These are phyloP conservation scores for Trichoderma sp. DNA, from an alignment of 2,329 filamentous ascomycete genomes.

Conservation along the genomic window DNA sequence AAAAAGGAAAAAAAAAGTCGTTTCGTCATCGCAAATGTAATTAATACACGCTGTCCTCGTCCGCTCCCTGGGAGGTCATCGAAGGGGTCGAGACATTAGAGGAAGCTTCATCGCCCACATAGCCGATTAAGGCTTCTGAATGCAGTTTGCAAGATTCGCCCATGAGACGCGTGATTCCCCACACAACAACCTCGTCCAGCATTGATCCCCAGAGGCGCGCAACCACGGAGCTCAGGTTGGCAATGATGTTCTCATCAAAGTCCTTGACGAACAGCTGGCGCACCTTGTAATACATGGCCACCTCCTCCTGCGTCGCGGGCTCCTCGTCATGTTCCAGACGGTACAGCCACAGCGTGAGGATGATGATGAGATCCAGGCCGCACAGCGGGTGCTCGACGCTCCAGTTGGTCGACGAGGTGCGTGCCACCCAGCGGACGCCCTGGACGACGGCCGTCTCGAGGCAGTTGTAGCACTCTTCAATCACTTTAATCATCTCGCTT, in stretches of 20 bases:
- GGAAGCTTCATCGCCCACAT: slow-evolving; percentile 81
- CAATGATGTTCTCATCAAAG: slow-evolving; percentile 76
- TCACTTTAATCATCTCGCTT: slow-evolving; percentile 97
- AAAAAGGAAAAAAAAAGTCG: slow-evolving; percentile 44
- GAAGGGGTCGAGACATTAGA: slow-evolving; percentile 72
- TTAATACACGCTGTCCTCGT: slow-evolving; percentile 74
- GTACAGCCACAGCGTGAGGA: slow-evolving; percentile 97
- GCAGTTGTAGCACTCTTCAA: slow-evolving; percentile 96
- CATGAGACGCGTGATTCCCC: slow-evolving; percentile 96
- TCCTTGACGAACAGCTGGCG: slow-evolving; percentile 90
- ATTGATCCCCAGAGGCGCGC: slow-evolving; percentile 96
- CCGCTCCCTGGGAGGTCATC: slow-evolving; percentile 71
- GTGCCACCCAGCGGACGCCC: slow-evolving; percentile 96
- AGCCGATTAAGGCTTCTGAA: slow-evolving; percentile 90
- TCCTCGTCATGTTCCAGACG: slow-evolving; percentile 99
- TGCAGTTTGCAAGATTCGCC: slow-evolving; percentile 98
- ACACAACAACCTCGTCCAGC: slow-evolving; percentile 97
- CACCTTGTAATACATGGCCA: slow-evolving; percentile 90
- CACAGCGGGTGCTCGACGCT: slow-evolving; percentile 97
- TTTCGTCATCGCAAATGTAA: slow-evolving; percentile 55
- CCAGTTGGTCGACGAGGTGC: slow-evolving; percentile 97
- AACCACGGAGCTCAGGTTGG: slow-evolving; percentile 91
- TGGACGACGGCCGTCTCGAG: slow-evolving; percentile 94
- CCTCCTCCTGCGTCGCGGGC: slow-evolving; percentile 79
- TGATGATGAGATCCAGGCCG: slow-evolving; percentile 96